A percentile compares a stretch with the other conserved stretches of the same genome.
phyloP scores from a whole-genome alignment of 495 filamentous ascomycete genomes.

The Hypoxylon fragiforme region DNA sequence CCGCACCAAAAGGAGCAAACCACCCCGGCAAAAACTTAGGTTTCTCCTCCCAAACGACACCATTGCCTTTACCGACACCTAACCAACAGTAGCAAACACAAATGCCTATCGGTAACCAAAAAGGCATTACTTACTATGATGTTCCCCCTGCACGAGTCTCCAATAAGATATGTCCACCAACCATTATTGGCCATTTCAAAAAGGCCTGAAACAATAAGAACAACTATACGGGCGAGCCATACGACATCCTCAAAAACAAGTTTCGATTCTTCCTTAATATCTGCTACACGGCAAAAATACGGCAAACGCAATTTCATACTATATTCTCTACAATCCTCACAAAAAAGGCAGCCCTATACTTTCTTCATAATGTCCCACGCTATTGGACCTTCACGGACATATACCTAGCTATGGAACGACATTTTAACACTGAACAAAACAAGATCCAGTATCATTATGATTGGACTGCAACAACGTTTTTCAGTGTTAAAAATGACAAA shows the following conservation, averaged over 20 bases:
- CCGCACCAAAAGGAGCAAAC: neutral
- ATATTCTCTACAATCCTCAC: neutral
- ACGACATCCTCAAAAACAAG: neutral
- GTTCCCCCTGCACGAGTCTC: neutral
- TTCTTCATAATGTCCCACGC: neutral
- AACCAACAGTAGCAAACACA: neutral
- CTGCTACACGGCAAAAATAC: neutral
- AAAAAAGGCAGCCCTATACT: neutral
- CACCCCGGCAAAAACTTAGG: neutral
- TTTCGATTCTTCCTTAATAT: neutral
- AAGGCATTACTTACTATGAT: neutral
- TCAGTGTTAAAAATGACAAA: conserved; percentile 1
- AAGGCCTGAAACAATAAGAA: conserved; percentile 4
- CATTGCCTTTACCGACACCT: neutral
- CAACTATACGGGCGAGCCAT: neutral
- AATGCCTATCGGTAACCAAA: conserved; percentile 2
- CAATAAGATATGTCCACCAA: conserved; percentile 1
- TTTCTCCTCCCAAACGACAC: conserved; percentile 4
- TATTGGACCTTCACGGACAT: conserved; percentile 2
- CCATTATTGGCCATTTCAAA: conserved; percentile 1
- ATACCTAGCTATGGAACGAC: conserved; percentile 2
- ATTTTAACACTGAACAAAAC: conserved; percentile 1
- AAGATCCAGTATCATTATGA: conserved; percentile 6
- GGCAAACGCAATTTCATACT: neutral
- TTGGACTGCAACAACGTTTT: conserved; percentile 1